Evolutionary conservation across 768 basidiomycete genomes (phyloP).

Genomic region (Jaapia argillacea): DNA sequence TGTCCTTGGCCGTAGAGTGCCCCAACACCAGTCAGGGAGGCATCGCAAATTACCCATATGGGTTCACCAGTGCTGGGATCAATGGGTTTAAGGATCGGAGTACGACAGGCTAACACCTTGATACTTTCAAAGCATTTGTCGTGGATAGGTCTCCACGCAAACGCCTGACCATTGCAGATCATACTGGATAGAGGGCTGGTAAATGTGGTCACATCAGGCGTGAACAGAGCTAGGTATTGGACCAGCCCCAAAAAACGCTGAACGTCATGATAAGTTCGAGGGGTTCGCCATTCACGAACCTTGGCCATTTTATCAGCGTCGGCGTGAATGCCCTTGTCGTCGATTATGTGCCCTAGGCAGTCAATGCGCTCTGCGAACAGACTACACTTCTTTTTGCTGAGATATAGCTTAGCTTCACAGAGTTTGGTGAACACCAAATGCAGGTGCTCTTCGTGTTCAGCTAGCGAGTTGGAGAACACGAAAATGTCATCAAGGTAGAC

Average conservation of each 20-base stretch:
- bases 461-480: slow-evolving; percentile 23
- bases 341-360: slow-evolving; percentile 29
- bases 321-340: slow-evolving; percentile 17
- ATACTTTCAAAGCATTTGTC: slow-evolving; percentile 12
- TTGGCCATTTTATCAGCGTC: slow-evolving; percentile 17
- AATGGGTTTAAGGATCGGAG: slow-evolving; percentile 3
- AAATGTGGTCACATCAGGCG: slow-evolving; percentile 17
- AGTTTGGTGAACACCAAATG: slow-evolving; percentile 20
- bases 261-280: slow-evolving; percentile 11
- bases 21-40: slow-evolving; percentile 10
- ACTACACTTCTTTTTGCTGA: slow-evolving; percentile 23
- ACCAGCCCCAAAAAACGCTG: slow-evolving; percentile 11
- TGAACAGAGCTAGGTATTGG: slow-evolving; percentile 11
- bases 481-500: slow-evolving; percentile 37
- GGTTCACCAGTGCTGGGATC: too few species aligned
- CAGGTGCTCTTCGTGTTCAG: slow-evolving; percentile 28
- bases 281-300: slow-evolving; percentile 21
- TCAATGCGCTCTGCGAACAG: slow-evolving; percentile 20
- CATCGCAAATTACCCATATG: slow-evolving; percentile 14
- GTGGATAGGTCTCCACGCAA: slow-evolving; percentile 15
- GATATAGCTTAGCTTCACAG: slow-evolving; percentile 17
- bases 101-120: neutral
- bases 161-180: slow-evolving; percentile 13
- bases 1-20: slow-evolving; percentile 16
- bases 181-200: slow-evolving; percentile 21